Evolutionary conservation across 768 basidiomycete genomes (phyloP).

Genomic region (Clitopilus hobsonii): DNA sequence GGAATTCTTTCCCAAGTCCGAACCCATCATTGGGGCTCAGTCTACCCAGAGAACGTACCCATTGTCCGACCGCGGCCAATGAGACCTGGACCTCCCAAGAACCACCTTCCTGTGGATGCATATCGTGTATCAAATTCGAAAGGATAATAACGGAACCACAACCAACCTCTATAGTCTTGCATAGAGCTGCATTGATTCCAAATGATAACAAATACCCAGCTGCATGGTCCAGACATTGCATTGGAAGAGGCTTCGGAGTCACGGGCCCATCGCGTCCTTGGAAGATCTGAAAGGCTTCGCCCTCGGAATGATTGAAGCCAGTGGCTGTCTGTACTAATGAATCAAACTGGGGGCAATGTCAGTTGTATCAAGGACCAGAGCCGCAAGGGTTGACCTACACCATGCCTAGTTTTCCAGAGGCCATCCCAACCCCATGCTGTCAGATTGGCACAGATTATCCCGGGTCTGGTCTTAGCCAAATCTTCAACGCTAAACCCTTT

Average conservation of each 20-base stretch:
- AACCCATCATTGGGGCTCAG: conserved; percentile 37
- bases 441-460: conserved; percentile 51
- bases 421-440: conserved; percentile 57
- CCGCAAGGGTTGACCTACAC: conserved; percentile 27
- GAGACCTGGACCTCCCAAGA: conserved; percentile 60
- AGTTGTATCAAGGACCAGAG: background rate
- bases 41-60: conserved; percentile 51
- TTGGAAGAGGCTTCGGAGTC: conserved; percentile 33
- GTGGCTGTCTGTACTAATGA: conserved; percentile 60
- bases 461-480: conserved; percentile 32
- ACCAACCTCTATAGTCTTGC: conserved; percentile 44
- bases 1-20: conserved; percentile 32
- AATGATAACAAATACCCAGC: conserved; percentile 57
- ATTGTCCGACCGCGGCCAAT: conserved; percentile 49
- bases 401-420: conserved; percentile 48
- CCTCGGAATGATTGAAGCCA: conserved; percentile 58
- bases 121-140: background rate
- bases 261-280: conserved; percentile 7
- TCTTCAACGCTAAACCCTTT: conserved; percentile 45
- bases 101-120: conserved; percentile 45
- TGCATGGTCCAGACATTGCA: conserved; percentile 59
- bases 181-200: conserved; percentile 52
- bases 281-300: conserved; percentile 35
- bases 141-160: background rate
- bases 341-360: conserved; percentile 41